These are phyloP conservation scores for Effrenium voratum DNA, from an alignment of 73 alveolate genomes.

Conservation along the genomic window DNA sequence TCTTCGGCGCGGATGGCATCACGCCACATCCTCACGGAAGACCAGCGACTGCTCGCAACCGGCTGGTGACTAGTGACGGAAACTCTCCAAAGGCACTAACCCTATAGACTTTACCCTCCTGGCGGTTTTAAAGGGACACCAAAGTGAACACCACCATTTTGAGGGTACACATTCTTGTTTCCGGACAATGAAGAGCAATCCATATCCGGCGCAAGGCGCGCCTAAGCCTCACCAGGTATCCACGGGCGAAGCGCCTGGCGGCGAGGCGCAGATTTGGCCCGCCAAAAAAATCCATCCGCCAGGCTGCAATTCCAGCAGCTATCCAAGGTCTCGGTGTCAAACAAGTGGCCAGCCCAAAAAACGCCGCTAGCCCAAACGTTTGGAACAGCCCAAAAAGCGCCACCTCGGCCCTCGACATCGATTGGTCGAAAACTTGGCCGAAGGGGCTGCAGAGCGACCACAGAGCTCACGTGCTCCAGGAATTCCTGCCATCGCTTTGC, in stretches of 20 bases:
- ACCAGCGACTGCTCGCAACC: background rate
- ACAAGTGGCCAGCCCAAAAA: no score
- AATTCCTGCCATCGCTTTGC: background rate
- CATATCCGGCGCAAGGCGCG: background rate
- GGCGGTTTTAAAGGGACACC: background rate
- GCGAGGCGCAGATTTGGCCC: background rate
- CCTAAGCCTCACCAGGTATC: constrained; percentile 24
- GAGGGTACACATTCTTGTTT: background rate
- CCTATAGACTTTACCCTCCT: no score
- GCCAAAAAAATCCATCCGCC: no score
- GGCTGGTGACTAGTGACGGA: background rate
- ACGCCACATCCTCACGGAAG: constrained; percentile 31
- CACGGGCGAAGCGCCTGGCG: constrained; percentile 56
- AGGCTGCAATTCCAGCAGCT: no score
- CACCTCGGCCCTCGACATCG: no score
- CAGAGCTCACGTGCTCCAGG: background rate
- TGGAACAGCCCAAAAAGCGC: no score
- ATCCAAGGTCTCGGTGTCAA: no score
- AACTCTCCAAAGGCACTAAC: no score
- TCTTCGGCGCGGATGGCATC: constrained; percentile 41
- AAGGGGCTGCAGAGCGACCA: constrained; percentile 3
- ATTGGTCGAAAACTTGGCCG: no score
- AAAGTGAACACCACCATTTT: background rate
- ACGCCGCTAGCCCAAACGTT: no score
- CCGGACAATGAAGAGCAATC: background rate